Evolutionary conservation across 2,329 filamentous ascomycete genomes (phyloP), one percentile per base, ranked within the genome.

Genomic region (Aspergillus chevalieri): DNA sequence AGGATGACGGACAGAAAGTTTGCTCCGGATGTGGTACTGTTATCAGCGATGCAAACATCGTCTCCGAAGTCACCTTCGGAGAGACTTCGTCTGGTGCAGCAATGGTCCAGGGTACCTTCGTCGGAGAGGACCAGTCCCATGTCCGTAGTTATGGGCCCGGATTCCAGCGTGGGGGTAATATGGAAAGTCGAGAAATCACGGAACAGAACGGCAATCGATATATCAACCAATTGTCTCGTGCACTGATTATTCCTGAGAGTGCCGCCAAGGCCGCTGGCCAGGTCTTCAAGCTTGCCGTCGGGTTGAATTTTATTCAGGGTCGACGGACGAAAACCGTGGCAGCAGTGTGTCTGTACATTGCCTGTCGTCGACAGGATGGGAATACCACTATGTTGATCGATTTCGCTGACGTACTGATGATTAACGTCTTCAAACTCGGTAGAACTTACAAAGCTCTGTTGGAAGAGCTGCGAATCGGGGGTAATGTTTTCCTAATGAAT

Each of bases 301-400:
- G 80, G 28, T 77, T 84, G 60, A 89, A 88, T 67, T 92, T 91
- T 65, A 85, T 90, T 24, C 87, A 93, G 69, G 93, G 93, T 57
- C 87, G 93, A 50, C 86, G 86, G 15, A 86, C 90, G 44, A 83
- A 86, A 54, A 89, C 87, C 47, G 91, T 97, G 8, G 87, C 88
- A 24, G 89, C 89, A n/a, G 87, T 94, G 24, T 92, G 88, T 64
- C 78, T 98, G 26, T 98, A 97, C 60, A 86, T 89, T 48, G 89
- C 89, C 12, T 95, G 89, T 64, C 84, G 93, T 53, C 82, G 86
- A 47, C 83, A 88, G 53, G 81, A 82, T 41, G 84, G 85, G 21
- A 95, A 93, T 65, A 87, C 85, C 39, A 79, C 93, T 57, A 91
- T 98, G 86, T 79, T 98, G 41, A 97, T 98, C 66, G 93, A 98